Evolutionary conservation across 768 basidiomycete species (phyloP).

Genomic region (Mycena haematopus): DNA sequence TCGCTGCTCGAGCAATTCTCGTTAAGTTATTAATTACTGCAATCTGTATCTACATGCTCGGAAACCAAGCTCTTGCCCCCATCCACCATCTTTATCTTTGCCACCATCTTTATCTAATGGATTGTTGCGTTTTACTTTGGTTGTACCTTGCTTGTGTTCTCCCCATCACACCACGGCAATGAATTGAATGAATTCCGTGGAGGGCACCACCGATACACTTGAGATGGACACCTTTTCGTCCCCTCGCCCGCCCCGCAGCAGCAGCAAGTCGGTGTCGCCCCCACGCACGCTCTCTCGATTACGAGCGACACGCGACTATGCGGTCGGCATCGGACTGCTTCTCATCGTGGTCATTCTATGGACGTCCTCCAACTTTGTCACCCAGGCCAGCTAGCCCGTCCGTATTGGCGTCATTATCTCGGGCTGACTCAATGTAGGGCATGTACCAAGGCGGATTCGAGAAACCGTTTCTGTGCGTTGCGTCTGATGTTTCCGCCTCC

Average conservation of each 20-base stretch:
- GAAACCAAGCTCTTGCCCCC: too few relatives aligned
- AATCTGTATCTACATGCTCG: neutral
- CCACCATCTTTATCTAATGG: too few relatives aligned
- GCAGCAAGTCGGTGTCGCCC: slow-evolving; percentile 13
- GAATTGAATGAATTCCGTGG: slow-evolving; percentile 24
- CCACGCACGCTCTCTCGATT: slow-evolving; percentile 9
- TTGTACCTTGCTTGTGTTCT: neutral
- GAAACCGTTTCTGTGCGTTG: slow-evolving; percentile 83
- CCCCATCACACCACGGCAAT: neutral
- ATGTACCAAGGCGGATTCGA: slow-evolving; percentile 70
- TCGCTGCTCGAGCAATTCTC: neutral
- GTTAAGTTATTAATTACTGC: neutral
- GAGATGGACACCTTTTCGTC: slow-evolving; percentile 35
- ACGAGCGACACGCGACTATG: slow-evolving; percentile 40
- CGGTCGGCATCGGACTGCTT: slow-evolving; percentile 71
- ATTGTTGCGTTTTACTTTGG: neutral
- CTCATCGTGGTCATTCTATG: slow-evolving; percentile 83
- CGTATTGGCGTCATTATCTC: neutral
- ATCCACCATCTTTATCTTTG: too few relatives aligned
- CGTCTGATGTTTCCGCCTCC: slow-evolving; percentile 6
- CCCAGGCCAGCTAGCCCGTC: slow-evolving; percentile 58
- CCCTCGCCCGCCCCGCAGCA: slow-evolving; percentile 10
- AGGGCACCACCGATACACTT: slow-evolving; percentile 14
- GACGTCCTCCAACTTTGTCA: slow-evolving; percentile 89
- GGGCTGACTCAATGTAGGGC: slow-evolving; percentile 41